Evolutionary conservation across 108 stramenopile genomes (phyloP).

Genomic region (Fragilariopsis cylindrus): DNA sequence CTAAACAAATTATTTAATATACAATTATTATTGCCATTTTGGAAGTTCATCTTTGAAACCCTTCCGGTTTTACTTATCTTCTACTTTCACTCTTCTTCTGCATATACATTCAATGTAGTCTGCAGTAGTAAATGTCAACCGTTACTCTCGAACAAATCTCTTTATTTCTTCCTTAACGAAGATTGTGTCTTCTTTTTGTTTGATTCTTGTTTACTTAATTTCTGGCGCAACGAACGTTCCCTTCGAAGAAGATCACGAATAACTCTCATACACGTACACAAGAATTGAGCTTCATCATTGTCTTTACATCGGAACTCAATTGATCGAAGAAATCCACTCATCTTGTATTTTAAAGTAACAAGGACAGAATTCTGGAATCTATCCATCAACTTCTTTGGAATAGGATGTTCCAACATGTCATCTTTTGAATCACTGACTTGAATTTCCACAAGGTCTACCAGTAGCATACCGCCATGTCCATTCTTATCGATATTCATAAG

Average conservation of each 20-base stretch:
- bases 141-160: too few relatives aligned
- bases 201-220: slow-evolving; percentile 9
- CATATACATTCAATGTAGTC: too few relatives aligned
- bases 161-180: slow-evolving; percentile 2
- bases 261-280: slow-evolving; percentile 47
- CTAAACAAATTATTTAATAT: too few relatives aligned
- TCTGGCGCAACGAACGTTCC: slow-evolving; percentile 30
- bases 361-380: slow-evolving; percentile 42
- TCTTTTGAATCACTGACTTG: slow-evolving; percentile 17
- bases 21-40: too few relatives aligned
- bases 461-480: slow-evolving; percentile 46
- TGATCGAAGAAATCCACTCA: slow-evolving; percentile 21
- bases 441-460: slow-evolving; percentile 34
- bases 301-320: slow-evolving; percentile 43
- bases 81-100: too few relatives aligned
- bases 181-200: background rate
- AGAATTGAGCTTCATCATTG: slow-evolving; percentile 47
- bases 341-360: slow-evolving; percentile 32
- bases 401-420: slow-evolving; percentile 27
- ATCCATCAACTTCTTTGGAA: slow-evolving; percentile 42
- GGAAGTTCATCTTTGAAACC: too few relatives aligned
- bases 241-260: slow-evolving; percentile 39
- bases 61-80: too few relatives aligned
- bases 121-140: too few relatives aligned
- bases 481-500: slow-evolving; percentile 39